Conservation (phyloP, 257 asterid species). For the Solanum tarapatanum region DNA sequence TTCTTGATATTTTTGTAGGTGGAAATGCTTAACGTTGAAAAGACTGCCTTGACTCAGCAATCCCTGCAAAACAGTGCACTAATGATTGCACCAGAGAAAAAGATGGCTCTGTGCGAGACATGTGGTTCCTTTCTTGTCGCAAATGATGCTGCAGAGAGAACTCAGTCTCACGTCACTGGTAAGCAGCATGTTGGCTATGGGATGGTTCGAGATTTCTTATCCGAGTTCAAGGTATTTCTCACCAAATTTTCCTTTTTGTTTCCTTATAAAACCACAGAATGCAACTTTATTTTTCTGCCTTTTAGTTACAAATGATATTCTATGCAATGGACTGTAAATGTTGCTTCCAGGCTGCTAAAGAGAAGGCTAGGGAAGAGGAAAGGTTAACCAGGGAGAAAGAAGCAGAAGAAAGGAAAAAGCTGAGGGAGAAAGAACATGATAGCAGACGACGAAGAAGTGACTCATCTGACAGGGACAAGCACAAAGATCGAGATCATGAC, state of each 20-base stretch:
- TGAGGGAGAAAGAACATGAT: constrained; percentile 63
- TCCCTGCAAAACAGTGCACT: constrained; percentile 64
- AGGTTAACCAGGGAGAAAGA: constrained; percentile 80
- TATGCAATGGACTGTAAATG: constrained; percentile 5
- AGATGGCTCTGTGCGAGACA: constrained; percentile 93
- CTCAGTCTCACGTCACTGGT: constrained; percentile 95
- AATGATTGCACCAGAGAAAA: constrained; percentile 90
- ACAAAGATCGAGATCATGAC: constrained; percentile 44
- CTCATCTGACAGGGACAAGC: constrained; percentile 72
- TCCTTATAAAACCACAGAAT: background rate
- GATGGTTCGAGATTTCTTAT: constrained; percentile 77
- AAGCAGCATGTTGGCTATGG: constrained; percentile 96
- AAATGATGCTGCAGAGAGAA: constrained; percentile 95
- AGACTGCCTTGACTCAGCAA: constrained; percentile 63
- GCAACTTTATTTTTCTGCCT: background rate
- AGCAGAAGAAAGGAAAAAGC: constrained; percentile 71
- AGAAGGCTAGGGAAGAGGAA: constrained; percentile 76
- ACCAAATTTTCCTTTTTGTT: background rate
- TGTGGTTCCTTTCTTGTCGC: constrained; percentile 98
- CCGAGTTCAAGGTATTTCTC: constrained; percentile 36
- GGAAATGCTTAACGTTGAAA: constrained; percentile 76
- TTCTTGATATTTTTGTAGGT: constrained; percentile 33
- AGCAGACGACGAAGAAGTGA: constrained; percentile 42
- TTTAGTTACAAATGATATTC: background rate
- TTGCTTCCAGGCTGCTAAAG: constrained; percentile 59